A percentile compares a stretch with the other conserved stretches of the same genome.
phyloP scores from a whole-genome alignment of 208 protist species.

The Leishmania aethiopica region DNA sequence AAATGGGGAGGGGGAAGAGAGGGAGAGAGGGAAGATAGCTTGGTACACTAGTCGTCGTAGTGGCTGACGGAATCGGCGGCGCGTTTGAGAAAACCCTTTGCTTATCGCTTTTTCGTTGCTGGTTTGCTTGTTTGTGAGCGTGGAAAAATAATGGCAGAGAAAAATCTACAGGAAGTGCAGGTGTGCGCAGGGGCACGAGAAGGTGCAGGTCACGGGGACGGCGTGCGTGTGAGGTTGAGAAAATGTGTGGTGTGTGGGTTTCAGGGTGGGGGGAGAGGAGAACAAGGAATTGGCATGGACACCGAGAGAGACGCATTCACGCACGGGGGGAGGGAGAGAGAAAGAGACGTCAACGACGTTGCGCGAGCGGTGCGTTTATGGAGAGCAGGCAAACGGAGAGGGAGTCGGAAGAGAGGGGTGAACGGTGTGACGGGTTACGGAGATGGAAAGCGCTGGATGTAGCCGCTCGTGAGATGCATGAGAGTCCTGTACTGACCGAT shows the following conservation, averaged over 20 bases:
- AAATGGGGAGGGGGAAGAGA: neutral
- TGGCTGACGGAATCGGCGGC: neutral
- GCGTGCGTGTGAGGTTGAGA: neutral
- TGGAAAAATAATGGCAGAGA: neutral
- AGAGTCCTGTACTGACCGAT: neutral
- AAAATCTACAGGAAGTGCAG: neutral
- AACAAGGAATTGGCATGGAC: neutral
- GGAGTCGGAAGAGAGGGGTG: neutral
- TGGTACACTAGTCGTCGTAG: neutral
- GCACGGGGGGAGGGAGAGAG: too few species aligned
- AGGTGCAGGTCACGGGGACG: neutral
- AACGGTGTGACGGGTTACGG: neutral
- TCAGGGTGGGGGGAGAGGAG: neutral
- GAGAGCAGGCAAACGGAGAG: neutral
- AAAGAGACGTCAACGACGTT: neutral
- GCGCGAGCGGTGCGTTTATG: neutral
- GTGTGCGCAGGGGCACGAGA: neutral
- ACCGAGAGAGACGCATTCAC: neutral
- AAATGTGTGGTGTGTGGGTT: neutral
- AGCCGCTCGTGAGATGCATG: neutral
- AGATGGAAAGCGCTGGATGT: neutral
- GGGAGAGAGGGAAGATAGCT: neutral
- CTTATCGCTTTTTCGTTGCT: neutral
- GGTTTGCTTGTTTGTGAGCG: neutral
- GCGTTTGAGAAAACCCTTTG: slow-evolving; percentile 6